Evolutionary conservation across 768 basidiomycete genomes (phyloP).

Genomic region (Boletus sensibilis): DNA sequence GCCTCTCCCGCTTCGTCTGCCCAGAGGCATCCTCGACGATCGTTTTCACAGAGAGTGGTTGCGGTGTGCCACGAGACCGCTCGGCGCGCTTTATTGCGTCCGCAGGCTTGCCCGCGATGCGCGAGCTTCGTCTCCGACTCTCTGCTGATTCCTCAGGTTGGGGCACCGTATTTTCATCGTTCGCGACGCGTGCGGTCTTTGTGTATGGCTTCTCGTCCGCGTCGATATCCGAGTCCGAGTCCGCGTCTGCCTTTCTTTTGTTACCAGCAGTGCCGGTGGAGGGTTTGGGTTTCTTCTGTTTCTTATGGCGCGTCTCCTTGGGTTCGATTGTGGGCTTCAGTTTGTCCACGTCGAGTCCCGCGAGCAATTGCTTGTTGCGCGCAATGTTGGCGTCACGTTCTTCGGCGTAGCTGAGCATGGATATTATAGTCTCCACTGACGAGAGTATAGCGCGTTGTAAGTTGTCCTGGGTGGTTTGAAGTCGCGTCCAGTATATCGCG

Average conservation of each 20-base stretch:
- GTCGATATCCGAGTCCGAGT: slow-evolving; percentile 25
- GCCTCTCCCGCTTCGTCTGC: slow-evolving; percentile 32
- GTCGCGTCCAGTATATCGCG: too few relatives aligned
- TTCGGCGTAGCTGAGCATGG: slow-evolving; percentile 32
- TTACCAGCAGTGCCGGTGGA: slow-evolving; percentile 13
- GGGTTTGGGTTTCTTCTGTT: neutral
- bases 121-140: slow-evolving; percentile 61
- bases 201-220: slow-evolving; percentile 31
- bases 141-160: neutral
- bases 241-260: slow-evolving; percentile 42
- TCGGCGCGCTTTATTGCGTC: slow-evolving; percentile 48
- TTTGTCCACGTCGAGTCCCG: slow-evolving; percentile 39
- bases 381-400: slow-evolving; percentile 37
- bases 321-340: slow-evolving; percentile 48
- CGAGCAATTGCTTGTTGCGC: slow-evolving; percentile 46
- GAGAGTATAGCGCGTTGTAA: neutral
- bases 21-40: slow-evolving; percentile 38
- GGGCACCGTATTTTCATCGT: slow-evolving; percentile 23
- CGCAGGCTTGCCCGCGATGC: slow-evolving; percentile 56
- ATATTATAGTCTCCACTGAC: neutral
- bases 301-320: slow-evolving; percentile 37
- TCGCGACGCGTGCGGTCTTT: slow-evolving; percentile 14
- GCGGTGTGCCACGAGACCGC: slow-evolving; percentile 32
- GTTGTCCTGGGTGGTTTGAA: neutral
- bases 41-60: slow-evolving; percentile 40